Base-by-base conservation (phyloP, 352 stramenopile genomes). In the Pythium pectinolyticum region DNA sequence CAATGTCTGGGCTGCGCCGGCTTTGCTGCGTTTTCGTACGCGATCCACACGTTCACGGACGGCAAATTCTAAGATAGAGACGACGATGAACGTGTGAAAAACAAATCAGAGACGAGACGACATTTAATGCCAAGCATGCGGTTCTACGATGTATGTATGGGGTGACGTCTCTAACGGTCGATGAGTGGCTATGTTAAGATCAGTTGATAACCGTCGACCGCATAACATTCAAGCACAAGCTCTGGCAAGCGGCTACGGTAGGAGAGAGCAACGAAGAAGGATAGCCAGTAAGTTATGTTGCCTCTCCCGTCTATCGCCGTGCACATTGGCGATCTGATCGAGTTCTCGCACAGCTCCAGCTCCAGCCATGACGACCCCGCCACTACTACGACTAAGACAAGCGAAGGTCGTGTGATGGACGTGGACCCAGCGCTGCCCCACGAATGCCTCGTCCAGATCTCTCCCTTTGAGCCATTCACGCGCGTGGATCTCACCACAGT, bases 1-100 rank as follows among this genome's bases (percentile, higher is more conserved):
- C 94, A 97, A 65, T 97, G 90, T 64, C 67, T 98, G 17, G 94
- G 94, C 32, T 99, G 96, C 78, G 93, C 80, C 63, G 89, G 90
- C 63, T 97, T 98, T 69, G 92, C 92, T 8, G 88, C 89, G 2
- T 98, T 98, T 69, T 96, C 84, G 24, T 93, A 94, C 49, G 84
- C 84, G 22, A 96, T 97, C 66, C 86, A 97, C 63, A 69, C 85
- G 39, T 85, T 97, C 67, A 97, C 94, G 52, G 78, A 84, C 55
- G 83, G 83, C 51, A 81, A 84, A 27, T 88, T 84, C 35, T 93
- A 89, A n/a, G 53, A 48, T 50, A 50, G 43, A 47, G n/a, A n/a
- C n/a, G n/a, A n/a, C n/a, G n/a, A n/a, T n/a, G n/a, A n/a, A n/a
- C n/a, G n/a, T n/a, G n/a, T n/a, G n/a, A n/a, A n/a, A n/a, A n/a